phyloP scores from a whole-genome alignment of 345 rosid genomes.

The Linum usitatissimum region DNA sequence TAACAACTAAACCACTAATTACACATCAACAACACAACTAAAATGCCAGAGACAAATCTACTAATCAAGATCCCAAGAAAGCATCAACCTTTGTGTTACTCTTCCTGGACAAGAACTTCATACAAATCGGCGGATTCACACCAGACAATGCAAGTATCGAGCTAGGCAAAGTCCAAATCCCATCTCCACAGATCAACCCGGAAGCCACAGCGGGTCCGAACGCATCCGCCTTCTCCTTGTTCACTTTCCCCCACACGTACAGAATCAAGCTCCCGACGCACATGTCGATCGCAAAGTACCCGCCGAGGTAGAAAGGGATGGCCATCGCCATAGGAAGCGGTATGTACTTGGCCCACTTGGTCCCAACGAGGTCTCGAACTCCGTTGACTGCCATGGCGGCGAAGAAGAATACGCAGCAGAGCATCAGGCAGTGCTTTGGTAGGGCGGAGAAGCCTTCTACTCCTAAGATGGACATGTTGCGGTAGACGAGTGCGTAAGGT shows the following conservation, averaged over 20 bases:
- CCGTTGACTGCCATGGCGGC: slow-evolving; percentile 3
- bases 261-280: slow-evolving; percentile 7
- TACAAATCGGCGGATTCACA: slow-evolving; percentile 9
- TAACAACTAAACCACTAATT: too few species aligned
- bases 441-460: slow-evolving; percentile 45
- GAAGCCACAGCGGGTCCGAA: slow-evolving; percentile 6
- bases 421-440: slow-evolving; percentile 38
- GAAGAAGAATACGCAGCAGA: slow-evolving; percentile 30
- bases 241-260: slow-evolving; percentile 1
- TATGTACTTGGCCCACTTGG: background rate
- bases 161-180: slow-evolving; percentile 8
- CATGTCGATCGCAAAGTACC: slow-evolving; percentile 11
- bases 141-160: slow-evolving; percentile 8
- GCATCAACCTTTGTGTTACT: background rate
- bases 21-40: background rate
- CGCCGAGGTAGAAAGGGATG: slow-evolving; percentile 9
- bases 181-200: slow-evolving; percentile 8
- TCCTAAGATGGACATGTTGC: slow-evolving; percentile 44
- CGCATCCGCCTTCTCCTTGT: slow-evolving; percentile 10
- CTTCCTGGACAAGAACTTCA: slow-evolving; percentile 5
- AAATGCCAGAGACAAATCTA: background rate
- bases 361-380: slow-evolving; percentile 1
- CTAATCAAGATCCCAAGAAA: background rate
- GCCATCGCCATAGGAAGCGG: slow-evolving; percentile 11
- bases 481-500: slow-evolving; percentile 35